A percentile compares a stretch with the other conserved stretches of the same genome.
phyloP scores from a whole-genome alignment of 2,329 filamentous ascomycete species.

The Fusarium nurragi region DNA sequence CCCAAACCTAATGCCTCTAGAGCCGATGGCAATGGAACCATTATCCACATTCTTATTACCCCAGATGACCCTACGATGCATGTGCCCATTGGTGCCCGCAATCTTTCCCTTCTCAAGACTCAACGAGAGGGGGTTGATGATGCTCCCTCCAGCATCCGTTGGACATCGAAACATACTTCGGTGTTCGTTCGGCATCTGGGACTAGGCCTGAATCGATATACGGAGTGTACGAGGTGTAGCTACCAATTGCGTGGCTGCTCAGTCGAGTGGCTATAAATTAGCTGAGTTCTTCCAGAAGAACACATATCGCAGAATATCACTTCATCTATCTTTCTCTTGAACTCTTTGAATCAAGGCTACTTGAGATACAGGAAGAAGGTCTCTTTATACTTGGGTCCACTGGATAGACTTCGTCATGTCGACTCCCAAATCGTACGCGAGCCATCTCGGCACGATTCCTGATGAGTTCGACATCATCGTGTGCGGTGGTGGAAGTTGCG shows the following conservation, averaged over 20 bases:
- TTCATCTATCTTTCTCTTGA: not conserved
- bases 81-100: slow-evolving; percentile 42
- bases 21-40: slow-evolving; percentile 33
- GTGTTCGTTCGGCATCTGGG: slow-evolving; percentile 39
- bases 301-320: not conserved
- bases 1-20: not conserved
- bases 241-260: not conserved
- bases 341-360: not conserved
- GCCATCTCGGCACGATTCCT: slow-evolving; percentile 56
- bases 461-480: slow-evolving; percentile 86
- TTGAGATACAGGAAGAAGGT: not conserved
- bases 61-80: slow-evolving; percentile 28
- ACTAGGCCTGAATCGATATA: slow-evolving; percentile 4
- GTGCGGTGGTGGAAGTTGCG: slow-evolving; percentile 76
- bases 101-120: slow-evolving; percentile 2
- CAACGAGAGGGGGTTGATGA: slow-evolving; percentile 34
- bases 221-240: too few species aligned
- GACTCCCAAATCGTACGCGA: slow-evolving; percentile 30
- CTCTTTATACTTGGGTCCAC: not conserved
- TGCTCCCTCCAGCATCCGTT: slow-evolving; percentile 26
- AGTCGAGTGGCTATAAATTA: slow-evolving; percentile 21
- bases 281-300: not conserved
- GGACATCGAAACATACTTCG: slow-evolving; percentile 18
- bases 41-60: slow-evolving; percentile 19
- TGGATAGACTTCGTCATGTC: slow-evolving; percentile 33